phyloP scores from a whole-genome alignment of 129 eudicot species.

The Solidago caesia region DNA sequence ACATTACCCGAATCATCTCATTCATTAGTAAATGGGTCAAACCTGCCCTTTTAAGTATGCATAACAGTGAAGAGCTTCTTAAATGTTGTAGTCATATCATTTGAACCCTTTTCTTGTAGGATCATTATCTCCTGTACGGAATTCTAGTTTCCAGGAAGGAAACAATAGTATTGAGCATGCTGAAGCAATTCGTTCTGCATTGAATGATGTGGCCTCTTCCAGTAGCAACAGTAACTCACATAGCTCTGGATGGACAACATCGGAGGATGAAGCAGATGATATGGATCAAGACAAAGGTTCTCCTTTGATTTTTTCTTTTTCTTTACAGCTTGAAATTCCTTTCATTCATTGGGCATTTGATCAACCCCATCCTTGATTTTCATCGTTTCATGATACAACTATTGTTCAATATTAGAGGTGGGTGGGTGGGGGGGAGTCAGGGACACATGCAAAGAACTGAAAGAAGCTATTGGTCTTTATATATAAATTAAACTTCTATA shows the following conservation, averaged over 20 bases:
- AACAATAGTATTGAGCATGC: conserved; percentile 52
- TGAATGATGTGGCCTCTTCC: conserved; percentile 62
- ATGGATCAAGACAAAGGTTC: conserved; percentile 70
- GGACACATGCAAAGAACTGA: too few relatives aligned
- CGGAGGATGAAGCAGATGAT: conserved; percentile 79
- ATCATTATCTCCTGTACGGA: conserved; percentile 61
- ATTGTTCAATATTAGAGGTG: background rate
- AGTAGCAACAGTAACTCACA: conserved; percentile 38
- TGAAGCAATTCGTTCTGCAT: conserved; percentile 72
- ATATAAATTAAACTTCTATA: background rate
- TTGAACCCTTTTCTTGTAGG: conserved; percentile 35
- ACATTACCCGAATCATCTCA: background rate
- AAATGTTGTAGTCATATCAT: background rate
- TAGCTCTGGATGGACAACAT: conserved; percentile 73
- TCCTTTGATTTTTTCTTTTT: background rate
- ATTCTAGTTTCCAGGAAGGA: conserved; percentile 44
- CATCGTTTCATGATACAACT: background rate
- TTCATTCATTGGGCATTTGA: background rate
- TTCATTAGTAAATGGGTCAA: background rate
- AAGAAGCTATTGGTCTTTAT: background rate
- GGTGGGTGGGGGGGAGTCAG: background rate
- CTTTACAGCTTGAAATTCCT: background rate
- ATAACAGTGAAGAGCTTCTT: background rate
- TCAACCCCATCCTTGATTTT: background rate
- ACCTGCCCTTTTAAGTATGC: background rate